phyloP scores from a whole-genome alignment of 768 basidiomycete genomes.

The Pilatotrama ljubarskyi region DNA sequence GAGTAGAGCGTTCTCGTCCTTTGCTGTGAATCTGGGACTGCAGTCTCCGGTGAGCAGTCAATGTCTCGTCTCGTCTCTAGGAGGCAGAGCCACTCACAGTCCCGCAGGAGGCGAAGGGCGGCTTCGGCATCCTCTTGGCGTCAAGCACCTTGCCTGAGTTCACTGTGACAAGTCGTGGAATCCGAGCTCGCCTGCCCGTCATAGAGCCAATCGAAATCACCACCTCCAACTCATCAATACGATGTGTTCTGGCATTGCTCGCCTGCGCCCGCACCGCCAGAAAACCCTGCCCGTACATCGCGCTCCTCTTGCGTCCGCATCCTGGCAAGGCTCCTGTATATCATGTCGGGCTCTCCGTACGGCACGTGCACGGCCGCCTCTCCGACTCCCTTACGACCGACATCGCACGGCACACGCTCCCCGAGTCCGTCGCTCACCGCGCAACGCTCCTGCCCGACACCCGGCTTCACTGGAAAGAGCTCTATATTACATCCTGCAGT shows the following conservation, averaged over 20 bases:
- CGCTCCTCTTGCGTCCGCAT: neutral
- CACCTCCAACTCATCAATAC: neutral
- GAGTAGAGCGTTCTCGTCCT: neutral
- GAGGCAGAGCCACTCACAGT: too few relatives aligned
- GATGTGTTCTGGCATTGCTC: neutral
- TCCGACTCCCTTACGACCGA: neutral
- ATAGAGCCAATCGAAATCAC: neutral
- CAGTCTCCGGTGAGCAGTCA: neutral
- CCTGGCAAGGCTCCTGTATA: neutral
- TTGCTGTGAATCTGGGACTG: neutral
- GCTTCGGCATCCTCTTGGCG: neutral
- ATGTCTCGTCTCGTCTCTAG: too few relatives aligned
- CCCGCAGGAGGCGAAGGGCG: neutral
- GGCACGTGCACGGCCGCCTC: neutral
- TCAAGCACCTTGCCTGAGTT: neutral
- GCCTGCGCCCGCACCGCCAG: neutral
- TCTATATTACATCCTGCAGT: conserved; percentile 1
- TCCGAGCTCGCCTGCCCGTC: neutral
- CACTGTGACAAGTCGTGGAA: neutral
- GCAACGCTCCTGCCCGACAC: neutral
- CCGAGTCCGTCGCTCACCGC: neutral
- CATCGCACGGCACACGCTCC: neutral
- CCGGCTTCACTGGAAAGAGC: neutral
- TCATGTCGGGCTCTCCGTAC: neutral
- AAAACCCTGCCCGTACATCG: neutral